Percentiles rank a stretch among this genome's conserved stretches.
phyloP scores from a whole-genome alignment of 2,329 filamentous ascomycete genomes.

The Onygenales sp. region DNA sequence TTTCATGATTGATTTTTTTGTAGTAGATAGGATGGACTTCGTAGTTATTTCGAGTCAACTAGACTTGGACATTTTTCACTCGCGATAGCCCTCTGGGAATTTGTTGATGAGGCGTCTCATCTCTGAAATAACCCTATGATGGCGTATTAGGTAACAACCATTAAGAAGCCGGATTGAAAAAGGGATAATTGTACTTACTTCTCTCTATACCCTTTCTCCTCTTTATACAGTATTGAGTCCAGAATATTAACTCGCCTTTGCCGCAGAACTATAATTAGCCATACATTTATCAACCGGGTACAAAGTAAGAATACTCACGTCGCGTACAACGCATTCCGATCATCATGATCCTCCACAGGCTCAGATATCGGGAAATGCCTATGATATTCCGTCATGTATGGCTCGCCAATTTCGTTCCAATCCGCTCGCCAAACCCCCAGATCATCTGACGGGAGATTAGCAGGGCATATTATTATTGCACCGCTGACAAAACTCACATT shows the following conservation, averaged over 20 bases:
- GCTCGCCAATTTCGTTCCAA: not conserved
- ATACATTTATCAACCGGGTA: not conserved
- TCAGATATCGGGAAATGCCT: not conserved
- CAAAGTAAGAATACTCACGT: not conserved
- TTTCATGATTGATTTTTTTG: too few species aligned
- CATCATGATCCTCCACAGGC: not conserved
- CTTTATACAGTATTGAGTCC: not conserved
- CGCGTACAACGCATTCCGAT: not conserved
- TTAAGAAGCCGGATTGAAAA: not conserved
- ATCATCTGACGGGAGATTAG: not conserved
- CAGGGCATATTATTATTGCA: not conserved
- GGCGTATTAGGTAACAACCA: not conserved
- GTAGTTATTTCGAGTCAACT: too few species aligned
- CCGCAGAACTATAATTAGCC: not conserved
- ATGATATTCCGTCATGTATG: not conserved
- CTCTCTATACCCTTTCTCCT: not conserved
- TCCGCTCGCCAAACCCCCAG: not conserved
- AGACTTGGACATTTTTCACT: not conserved
- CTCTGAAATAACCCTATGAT: not conserved
- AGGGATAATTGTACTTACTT: not conserved
- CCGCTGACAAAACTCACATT: constrained; percentile 15
- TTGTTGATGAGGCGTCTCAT: not conserved
- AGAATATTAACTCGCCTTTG: not conserved
- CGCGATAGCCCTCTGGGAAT: not conserved
- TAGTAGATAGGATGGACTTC: too few species aligned